Conservation (phyloP, 2,329 filamentous ascomycete genomes). For the Tolypocladium guangdongense region DNA sequence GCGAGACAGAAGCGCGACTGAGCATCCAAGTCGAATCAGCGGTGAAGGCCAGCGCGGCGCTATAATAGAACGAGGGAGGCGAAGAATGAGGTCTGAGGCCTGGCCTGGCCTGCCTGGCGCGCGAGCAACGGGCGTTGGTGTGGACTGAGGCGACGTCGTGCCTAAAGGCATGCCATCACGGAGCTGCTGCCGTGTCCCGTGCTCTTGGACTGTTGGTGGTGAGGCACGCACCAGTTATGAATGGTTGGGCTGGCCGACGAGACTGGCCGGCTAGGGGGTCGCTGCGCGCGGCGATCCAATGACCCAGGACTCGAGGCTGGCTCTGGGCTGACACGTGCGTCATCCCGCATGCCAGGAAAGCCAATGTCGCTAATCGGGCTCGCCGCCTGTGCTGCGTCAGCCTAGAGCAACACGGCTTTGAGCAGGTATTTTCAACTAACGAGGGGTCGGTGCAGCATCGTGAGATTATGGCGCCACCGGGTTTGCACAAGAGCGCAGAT, state of each 20-base stretch:
- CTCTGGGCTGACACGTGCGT: slow-evolving; percentile 17
- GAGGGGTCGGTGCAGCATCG: not conserved
- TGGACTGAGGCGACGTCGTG: not conserved
- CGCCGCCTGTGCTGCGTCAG: not conserved
- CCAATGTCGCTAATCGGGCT: not conserved
- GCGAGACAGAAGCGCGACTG: not conserved
- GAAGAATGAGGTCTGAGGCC: not conserved
- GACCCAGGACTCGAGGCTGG: not conserved
- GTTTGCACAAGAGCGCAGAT: not conserved
- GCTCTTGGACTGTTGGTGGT: not conserved
- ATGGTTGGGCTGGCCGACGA: not conserved
- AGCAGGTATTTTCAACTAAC: not conserved
- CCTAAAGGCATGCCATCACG: not conserved
- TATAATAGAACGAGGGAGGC: not conserved
- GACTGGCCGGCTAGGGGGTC: too few species aligned
- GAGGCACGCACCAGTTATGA: not conserved
- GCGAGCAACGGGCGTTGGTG: not conserved
- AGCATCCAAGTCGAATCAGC: not conserved
- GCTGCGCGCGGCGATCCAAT: too few species aligned
- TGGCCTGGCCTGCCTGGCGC: not conserved
- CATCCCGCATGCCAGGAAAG: not conserved
- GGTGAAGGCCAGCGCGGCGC: not conserved
- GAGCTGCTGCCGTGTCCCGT: not conserved
- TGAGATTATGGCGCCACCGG: not conserved
- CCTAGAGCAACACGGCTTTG: not conserved